Conservation (phyloP, 2,329 filamentous ascomycete genomes). For the Diaporthe longicolla region DNA sequence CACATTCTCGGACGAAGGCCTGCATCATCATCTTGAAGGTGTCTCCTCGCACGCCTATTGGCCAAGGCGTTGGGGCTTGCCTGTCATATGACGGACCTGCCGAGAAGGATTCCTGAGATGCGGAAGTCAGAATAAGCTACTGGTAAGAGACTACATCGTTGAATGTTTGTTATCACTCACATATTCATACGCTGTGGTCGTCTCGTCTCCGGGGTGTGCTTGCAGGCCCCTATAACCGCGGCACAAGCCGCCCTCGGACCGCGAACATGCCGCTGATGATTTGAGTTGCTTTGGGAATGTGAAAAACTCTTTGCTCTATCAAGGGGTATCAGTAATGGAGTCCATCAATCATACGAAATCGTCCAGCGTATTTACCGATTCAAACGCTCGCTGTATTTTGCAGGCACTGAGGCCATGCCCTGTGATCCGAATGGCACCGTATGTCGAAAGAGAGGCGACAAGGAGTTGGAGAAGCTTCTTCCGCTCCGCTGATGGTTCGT, state of each 20-base stretch:
- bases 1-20: conserved; percentile 2
- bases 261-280: not conserved
- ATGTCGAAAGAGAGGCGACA: conserved; percentile 5
- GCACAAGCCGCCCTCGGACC: not conserved
- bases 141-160: no score
- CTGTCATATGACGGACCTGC: conserved; percentile 13
- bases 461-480: conserved; percentile 5
- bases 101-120: not conserved
- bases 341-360: no score
- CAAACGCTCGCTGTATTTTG: conserved; percentile 17
- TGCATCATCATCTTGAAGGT: conserved; percentile 21
- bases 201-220: not conserved
- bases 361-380: not conserved
- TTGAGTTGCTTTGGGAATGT: not conserved
- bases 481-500: not conserved
- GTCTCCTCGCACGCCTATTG: conserved; percentile 9
- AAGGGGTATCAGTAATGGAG: no score
- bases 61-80: conserved; percentile 11
- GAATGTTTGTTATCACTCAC: not conserved
- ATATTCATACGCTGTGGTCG: conserved; percentile 3
- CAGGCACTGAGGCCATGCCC: not conserved
- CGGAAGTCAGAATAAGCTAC: not conserved
- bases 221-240: not conserved
- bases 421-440: conserved; percentile 2
- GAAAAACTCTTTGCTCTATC: conserved; percentile 14